A percentile compares a stretch with the other conserved stretches of the same genome.
Evolutionary conservation across 176 grass and related monocot genomes (phyloP).

Genomic region (Secale cereale): DNA sequence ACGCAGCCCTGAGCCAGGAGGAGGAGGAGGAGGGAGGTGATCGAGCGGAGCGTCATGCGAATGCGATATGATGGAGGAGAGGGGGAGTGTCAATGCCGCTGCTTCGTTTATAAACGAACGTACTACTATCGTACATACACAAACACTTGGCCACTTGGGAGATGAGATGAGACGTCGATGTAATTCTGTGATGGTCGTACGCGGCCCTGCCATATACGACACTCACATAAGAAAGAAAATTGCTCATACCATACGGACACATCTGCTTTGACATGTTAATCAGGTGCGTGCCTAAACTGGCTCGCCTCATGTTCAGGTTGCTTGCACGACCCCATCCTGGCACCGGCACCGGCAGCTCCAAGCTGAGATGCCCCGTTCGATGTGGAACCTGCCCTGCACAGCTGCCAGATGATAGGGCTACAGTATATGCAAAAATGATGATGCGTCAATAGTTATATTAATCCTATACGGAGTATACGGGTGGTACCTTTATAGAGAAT

Average conservation of each 20-base stretch:
- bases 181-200: slow-evolving; percentile 21
- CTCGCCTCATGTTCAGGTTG: not conserved
- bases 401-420: not conserved
- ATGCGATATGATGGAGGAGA: not conserved
- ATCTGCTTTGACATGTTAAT: not conserved
- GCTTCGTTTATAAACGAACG: slow-evolving; percentile 25
- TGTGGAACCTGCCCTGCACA: not conserved
- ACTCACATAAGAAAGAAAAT: slow-evolving; percentile 23
- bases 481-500: not conserved
- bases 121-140: slow-evolving; percentile 26
- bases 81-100: slow-evolving; percentile 10
- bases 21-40: not conserved
- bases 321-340: not conserved
- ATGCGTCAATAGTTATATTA: not conserved
- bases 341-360: not conserved
- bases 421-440: not conserved
- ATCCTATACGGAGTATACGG: not conserved
- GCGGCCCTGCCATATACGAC: slow-evolving; percentile 15
- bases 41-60: not conserved
- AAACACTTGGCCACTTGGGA: slow-evolving; percentile 7
- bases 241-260: slow-evolving; percentile 19
- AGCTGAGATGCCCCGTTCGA: not conserved
- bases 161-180: slow-evolving; percentile 26
- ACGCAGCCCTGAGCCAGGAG: slow-evolving; percentile 54
- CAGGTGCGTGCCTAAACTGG: no score